Conservation (phyloP, 805 yeast species). For the Wickerhamiella brachini region DNA sequence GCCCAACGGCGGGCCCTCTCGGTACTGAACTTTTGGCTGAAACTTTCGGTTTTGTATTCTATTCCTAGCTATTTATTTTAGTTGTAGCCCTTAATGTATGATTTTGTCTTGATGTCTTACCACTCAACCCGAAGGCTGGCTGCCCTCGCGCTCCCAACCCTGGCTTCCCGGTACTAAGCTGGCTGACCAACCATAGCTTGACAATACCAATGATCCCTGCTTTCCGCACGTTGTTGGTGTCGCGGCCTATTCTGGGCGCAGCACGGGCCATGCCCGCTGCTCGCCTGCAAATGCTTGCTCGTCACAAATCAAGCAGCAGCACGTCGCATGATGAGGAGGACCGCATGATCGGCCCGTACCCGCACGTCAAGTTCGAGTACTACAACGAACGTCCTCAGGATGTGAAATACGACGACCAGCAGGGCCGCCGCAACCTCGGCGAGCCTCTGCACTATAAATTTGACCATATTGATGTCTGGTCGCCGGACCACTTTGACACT, state of each 20-base stretch:
- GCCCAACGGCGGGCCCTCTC: background rate
- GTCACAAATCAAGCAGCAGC: background rate
- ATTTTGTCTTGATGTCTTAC: background rate
- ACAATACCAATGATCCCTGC: background rate
- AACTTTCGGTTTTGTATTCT: background rate
- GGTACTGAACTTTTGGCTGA: too few relatives aligned
- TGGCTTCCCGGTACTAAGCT: background rate
- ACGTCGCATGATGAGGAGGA: slow-evolving; percentile 15
- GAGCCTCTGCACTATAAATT: slow-evolving; percentile 61
- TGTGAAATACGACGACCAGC: slow-evolving; percentile 62
- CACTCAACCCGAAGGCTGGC: too few relatives aligned
- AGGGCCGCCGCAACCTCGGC: slow-evolving; percentile 62
- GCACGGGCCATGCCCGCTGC: background rate
- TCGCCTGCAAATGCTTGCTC: background rate
- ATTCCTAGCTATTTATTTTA: background rate
- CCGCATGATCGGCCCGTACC: slow-evolving; percentile 30
- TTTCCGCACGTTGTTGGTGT: background rate
- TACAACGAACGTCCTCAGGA: slow-evolving; percentile 61
- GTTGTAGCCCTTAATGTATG: background rate
- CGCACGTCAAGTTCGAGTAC: slow-evolving; percentile 42
- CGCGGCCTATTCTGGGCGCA: slow-evolving; percentile 1
- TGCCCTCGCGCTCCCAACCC: background rate
- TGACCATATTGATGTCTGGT: slow-evolving; percentile 71
- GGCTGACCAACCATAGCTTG: slow-evolving; percentile 2
- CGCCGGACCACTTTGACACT: slow-evolving; percentile 59